phyloP scores from a whole-genome alignment of 768 basidiomycete species.

The Pulveroboletus sp. region DNA sequence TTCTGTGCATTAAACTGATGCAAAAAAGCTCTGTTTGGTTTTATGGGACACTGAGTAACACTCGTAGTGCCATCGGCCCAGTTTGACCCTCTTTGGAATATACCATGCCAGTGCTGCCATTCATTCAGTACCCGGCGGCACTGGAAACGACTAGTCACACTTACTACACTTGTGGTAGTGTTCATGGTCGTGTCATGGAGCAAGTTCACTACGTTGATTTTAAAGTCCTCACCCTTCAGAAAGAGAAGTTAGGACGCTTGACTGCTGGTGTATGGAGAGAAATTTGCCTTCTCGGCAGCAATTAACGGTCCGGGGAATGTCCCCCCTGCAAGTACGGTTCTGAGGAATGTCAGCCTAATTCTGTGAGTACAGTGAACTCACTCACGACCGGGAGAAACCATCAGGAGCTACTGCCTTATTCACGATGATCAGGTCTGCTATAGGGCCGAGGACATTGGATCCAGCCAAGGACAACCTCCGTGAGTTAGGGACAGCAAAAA shows the following conservation, averaged over 20 bases:
- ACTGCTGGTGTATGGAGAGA: not conserved
- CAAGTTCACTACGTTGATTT: conserved; percentile 42
- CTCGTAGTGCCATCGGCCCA: conserved; percentile 42
- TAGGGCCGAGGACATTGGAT: conserved; percentile 13
- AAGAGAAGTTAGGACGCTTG: not conserved
- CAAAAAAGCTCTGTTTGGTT: conserved; percentile 14
- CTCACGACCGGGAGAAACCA: conserved; percentile 39
- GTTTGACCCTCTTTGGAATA: conserved; percentile 39
- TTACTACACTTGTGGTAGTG: conserved; percentile 46
- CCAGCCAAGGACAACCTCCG: not conserved
- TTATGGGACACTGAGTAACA: conserved; percentile 33
- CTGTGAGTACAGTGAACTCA: not conserved
- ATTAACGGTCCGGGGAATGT: conserved; percentile 45
- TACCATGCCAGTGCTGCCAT: conserved; percentile 52
- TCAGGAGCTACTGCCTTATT: conserved; percentile 44
- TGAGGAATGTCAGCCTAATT: conserved; percentile 8
- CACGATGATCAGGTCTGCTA: conserved; percentile 30
- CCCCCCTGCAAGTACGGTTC: conserved; percentile 40
- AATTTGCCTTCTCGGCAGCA: conserved; percentile 30
- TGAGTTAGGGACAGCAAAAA: not conserved
- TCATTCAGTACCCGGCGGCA: not conserved
- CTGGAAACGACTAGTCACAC: conserved; percentile 7
- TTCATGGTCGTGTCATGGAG: conserved; percentile 45
- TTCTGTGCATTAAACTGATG: conserved; percentile 18
- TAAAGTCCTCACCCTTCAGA: conserved; percentile 34